Evolutionary conservation across 345 rosid species (phyloP).

Genomic region (Pugionium dolabratum): DNA sequence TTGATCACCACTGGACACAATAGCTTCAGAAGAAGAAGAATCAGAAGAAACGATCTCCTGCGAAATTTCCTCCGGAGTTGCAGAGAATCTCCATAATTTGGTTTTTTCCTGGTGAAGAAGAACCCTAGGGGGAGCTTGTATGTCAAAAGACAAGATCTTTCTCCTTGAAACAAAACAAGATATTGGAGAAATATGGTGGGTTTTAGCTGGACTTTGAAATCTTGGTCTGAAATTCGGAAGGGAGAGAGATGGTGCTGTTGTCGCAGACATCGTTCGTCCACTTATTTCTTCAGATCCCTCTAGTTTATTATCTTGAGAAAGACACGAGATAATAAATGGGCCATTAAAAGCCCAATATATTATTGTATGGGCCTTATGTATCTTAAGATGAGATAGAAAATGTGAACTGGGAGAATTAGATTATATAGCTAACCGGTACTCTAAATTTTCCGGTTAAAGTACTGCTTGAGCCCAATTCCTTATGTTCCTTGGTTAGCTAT

Average conservation of each 20-base stretch:
- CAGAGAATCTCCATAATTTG: slow-evolving; percentile 49
- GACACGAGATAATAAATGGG: background rate
- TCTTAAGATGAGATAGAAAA: too few relatives aligned
- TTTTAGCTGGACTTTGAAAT: slow-evolving; percentile 28
- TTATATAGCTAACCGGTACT: too few relatives aligned
- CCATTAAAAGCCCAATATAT: background rate
- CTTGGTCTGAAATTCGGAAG: slow-evolving; percentile 43
- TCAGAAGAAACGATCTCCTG: slow-evolving; percentile 44
- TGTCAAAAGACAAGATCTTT: slow-evolving; percentile 26
- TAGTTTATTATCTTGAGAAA: slow-evolving; percentile 1
- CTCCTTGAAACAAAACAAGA: slow-evolving; percentile 33
- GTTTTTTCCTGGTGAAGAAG: slow-evolving; percentile 20
- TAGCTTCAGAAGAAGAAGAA: slow-evolving; percentile 32
- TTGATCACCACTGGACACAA: slow-evolving; percentile 42
- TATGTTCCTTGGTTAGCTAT: too few relatives aligned
- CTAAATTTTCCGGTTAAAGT: too few relatives aligned
- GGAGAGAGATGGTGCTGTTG: slow-evolving; percentile 36
- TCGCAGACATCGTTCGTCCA: slow-evolving; percentile 33
- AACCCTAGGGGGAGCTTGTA: slow-evolving; percentile 15
- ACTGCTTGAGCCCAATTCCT: too few relatives aligned
- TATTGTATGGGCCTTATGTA: background rate
- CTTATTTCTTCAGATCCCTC: slow-evolving; percentile 30
- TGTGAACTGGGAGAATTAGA: too few relatives aligned
- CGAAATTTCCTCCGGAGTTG: slow-evolving; percentile 51
- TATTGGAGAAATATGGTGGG: slow-evolving; percentile 30